Evolutionary conservation across 345 rosid genomes (phyloP).

Genomic region (Limnanthes douglasii): DNA sequence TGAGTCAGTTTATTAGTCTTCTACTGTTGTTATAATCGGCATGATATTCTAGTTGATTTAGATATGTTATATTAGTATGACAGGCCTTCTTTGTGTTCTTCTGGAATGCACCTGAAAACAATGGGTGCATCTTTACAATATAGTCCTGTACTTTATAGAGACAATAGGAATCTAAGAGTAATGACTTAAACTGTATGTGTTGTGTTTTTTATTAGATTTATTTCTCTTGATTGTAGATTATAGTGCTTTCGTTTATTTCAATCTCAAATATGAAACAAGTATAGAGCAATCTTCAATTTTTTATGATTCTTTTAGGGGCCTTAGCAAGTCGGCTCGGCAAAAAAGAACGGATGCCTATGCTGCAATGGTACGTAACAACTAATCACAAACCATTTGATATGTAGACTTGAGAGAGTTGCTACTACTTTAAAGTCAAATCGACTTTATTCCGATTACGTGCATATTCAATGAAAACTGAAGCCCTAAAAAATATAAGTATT

Average conservation of each 20-base stretch:
- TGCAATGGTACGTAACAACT: conserved; percentile 40
- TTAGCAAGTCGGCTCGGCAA: conserved; percentile 36
- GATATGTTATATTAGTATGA: background rate
- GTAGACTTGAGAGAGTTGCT: background rate
- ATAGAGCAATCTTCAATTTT: background rate
- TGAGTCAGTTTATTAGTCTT: background rate
- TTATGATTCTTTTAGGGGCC: conserved; percentile 60
- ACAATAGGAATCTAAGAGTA: no score
- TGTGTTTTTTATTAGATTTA: background rate
- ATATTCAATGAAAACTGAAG: no score
- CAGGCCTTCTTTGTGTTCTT: no score
- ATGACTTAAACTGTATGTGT: background rate
- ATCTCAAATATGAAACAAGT: background rate
- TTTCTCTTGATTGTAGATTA: background rate
- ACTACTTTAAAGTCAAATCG: background rate
- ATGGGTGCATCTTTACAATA: no score
- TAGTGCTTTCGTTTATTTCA: background rate
- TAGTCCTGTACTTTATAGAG: no score
- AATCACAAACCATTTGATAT: background rate
- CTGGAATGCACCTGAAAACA: no score
- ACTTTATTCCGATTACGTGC: no score
- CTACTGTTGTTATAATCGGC: no score
- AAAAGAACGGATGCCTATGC: conserved; percentile 59
- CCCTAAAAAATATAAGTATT: no score
- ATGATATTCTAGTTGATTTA: background rate